Conservation (phyloP, 345 rosid genomes). For the Citrus glauca region DNA sequence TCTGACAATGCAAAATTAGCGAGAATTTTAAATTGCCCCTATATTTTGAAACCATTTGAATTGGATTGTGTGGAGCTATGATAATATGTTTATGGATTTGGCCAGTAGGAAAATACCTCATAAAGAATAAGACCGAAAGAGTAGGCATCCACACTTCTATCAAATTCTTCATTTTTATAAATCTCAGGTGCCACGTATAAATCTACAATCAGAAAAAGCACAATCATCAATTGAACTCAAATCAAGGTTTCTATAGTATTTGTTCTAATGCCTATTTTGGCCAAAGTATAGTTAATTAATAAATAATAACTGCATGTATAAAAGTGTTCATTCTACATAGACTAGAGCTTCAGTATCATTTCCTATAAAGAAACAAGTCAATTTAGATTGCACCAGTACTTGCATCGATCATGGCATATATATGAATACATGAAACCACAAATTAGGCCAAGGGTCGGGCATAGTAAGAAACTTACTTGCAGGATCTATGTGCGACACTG, state of each 20-base stretch:
- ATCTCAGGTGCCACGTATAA: constrained; percentile 81
- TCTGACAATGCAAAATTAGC: background rate
- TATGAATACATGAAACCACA: background rate
- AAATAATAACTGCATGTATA: background rate
- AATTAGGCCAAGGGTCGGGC: background rate
- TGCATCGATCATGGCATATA: background rate
- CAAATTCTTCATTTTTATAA: constrained; percentile 55
- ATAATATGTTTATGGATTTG: background rate
- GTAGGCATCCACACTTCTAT: constrained; percentile 75
- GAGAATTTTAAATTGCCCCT: background rate
- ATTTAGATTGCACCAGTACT: background rate
- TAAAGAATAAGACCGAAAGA: constrained; percentile 80
- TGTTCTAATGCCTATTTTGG: background rate
- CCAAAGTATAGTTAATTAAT: background rate
- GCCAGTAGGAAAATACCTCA: constrained; percentile 53
- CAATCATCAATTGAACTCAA: constrained; percentile 6
- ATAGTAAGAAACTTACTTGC: constrained; percentile 47
- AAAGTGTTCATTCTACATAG: background rate
- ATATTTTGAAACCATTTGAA: background rate
- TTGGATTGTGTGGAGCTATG: background rate
- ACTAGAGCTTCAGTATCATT: background rate
- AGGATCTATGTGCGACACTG: constrained; percentile 40
- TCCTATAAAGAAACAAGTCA: background rate
- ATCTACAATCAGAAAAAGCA: constrained; percentile 38
- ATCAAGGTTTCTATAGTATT: background rate